phyloP scores from a whole-genome alignment of 108 stramenopile species.

The Fragilaria crotonensis region DNA sequence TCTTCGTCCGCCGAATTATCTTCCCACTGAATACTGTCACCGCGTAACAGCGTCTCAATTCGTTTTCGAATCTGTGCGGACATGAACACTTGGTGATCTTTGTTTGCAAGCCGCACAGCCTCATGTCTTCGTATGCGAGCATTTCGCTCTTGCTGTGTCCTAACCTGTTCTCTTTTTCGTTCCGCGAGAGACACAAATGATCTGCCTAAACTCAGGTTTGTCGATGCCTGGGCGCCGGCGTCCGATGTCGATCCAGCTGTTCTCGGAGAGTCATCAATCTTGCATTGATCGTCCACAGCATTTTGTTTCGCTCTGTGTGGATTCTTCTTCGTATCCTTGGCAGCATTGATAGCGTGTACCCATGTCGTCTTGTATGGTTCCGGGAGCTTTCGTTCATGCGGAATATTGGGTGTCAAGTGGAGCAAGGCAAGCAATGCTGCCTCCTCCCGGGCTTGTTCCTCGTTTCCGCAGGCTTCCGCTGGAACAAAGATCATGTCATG shows the following conservation, averaged over 20 bases:
- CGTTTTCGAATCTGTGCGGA: slow-evolving; percentile 46
- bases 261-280: slow-evolving; percentile 1
- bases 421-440: slow-evolving; percentile 80
- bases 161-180: slow-evolving; percentile 26
- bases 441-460: slow-evolving; percentile 82
- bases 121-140: slow-evolving; percentile 56
- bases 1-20: slow-evolving; percentile 11
- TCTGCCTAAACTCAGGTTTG: slow-evolving; percentile 19
- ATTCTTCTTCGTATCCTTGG: slow-evolving; percentile 14
- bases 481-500: slow-evolving; percentile 80
- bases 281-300: neutral
- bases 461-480: slow-evolving; percentile 44
- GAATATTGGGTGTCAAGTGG: slow-evolving; percentile 66
- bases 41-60: slow-evolving; percentile 55
- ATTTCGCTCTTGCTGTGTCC: slow-evolving; percentile 36
- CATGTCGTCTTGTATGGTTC: slow-evolving; percentile 89
- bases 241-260: neutral
- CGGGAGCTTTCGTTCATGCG: slow-evolving; percentile 86
- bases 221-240: slow-evolving; percentile 31
- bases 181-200: slow-evolving; percentile 36
- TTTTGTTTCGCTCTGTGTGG: neutral
- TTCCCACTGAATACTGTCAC: slow-evolving; percentile 13
- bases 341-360: slow-evolving; percentile 50
- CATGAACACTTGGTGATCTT: slow-evolving; percentile 66
- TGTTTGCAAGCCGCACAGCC: slow-evolving; percentile 72